phyloP scores from a whole-genome alignment of 2,329 filamentous ascomycete genomes.

The Neopestalotiopsis sp. region DNA sequence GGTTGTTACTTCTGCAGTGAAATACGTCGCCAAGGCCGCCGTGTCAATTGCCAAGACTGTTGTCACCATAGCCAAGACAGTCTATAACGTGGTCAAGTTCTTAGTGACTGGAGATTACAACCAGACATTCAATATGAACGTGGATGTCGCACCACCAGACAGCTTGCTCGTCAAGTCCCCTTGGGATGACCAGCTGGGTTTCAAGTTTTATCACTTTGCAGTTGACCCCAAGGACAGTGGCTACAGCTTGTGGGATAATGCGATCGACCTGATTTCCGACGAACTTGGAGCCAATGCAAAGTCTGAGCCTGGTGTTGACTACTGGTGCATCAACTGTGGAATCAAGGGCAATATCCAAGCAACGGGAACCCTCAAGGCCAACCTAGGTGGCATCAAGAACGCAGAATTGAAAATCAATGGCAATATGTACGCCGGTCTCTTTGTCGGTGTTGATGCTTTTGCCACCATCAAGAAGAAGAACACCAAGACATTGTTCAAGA shows the following conservation, averaged over 20 bases:
- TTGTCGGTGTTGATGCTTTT: constrained; percentile 1
- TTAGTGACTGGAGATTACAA: constrained; percentile 1
- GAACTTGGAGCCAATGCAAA: constrained; percentile 7
- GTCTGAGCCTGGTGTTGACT: background rate
- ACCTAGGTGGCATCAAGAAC: background rate
- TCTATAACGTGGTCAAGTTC: constrained; percentile 8
- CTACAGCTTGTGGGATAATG: constrained; percentile 8
- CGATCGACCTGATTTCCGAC: background rate
- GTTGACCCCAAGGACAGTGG: background rate
- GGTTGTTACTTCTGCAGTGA: background rate
- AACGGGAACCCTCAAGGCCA: background rate
- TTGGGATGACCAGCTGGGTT: constrained; percentile 7
- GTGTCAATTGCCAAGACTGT: constrained; percentile 3
- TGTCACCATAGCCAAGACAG: background rate
- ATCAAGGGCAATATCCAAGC: constrained; percentile 7
- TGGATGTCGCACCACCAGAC: constrained; percentile 1
- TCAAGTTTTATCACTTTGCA: constrained; percentile 9
- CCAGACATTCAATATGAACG: constrained; percentile 7
- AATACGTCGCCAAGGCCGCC: background rate
- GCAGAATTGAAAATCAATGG: constrained; percentile 6
- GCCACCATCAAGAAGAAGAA: constrained; percentile 10
- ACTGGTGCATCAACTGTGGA: constrained; percentile 10
- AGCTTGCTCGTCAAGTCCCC: background rate
- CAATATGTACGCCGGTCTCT: constrained; percentile 1
- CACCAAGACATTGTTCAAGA: background rate